Evolutionary conservation across 169 alveolate species (phyloP), one percentile per base, ranked within the genome.

Genomic region (Hammondia hammondi): DNA sequence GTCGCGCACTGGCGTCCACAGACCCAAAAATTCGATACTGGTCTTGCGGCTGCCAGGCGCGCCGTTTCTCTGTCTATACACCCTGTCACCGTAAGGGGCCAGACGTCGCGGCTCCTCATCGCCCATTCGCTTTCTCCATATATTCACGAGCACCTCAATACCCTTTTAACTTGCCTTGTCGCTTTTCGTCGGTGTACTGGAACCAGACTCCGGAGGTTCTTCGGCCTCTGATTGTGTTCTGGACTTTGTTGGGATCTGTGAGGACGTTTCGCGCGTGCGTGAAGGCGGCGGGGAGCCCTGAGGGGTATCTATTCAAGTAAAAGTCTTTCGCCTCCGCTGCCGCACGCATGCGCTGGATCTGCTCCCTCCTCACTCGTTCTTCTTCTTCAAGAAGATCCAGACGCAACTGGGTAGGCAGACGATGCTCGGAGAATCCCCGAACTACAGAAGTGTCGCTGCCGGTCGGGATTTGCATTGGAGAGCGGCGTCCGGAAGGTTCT

Each of bases 181-280:
- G 81, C 45, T 72, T 19, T 35, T 70, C 82, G 88, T 90, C 94
- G 14, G 94, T 77, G 82, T 45, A 90, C 84, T 90, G 94, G 52
- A 90, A 90, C 94, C 94, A 90, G n/a, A 90, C 88, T 3, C 94
- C 94, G 39, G 94, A 46, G 35, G 94, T 90, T 21, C 94, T 21
- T 35, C 70, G 70, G 12, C 94, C 94, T n/a, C 52, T 9, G 67
- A 19, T 7, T 35, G 4, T 32, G 43, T 67, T 56, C 67, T 56
- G 85, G 57, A 39, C 70, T 39, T 82, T 39, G 71, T 82, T 82
- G 32, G 90, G 90, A 43, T 82, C 90, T 2, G 24, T 5, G 71
- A 82, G 90, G 19, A 32, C 32, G 43, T 67, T 67, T 21, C 35
- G 32, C n/a, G 77, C 43, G 32, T 12, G 87, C 48, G 21, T 14